Evolutionary conservation across 2,329 filamentous ascomycete species (phyloP).

Genomic region (Bipolaris sorokiniana): DNA sequence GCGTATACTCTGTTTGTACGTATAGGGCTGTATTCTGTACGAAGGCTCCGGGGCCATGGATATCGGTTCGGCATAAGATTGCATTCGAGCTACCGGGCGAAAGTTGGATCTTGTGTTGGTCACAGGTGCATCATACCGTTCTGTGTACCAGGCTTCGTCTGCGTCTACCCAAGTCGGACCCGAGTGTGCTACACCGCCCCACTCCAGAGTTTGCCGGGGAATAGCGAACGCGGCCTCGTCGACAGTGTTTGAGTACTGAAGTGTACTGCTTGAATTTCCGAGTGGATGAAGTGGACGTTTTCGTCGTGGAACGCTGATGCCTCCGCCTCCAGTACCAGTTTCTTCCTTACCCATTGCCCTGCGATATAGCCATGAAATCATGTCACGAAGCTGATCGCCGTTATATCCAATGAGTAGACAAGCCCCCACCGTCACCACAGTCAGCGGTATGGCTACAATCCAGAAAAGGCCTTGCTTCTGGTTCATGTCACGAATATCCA

Average conservation of each 20-base stretch:
- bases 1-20: not conserved
- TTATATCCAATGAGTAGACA: slow-evolving; percentile 40
- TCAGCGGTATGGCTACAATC: slow-evolving; percentile 42
- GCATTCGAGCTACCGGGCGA: not conserved
- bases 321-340: slow-evolving; percentile 17
- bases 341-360: slow-evolving; percentile 28
- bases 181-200: not conserved
- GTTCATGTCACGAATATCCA: slow-evolving; percentile 51
- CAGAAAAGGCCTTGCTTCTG: slow-evolving; percentile 51
- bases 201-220: slow-evolving; percentile 15
- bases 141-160: not conserved
- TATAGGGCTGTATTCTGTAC: not conserved
- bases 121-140: not conserved
- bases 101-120: not conserved
- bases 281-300: slow-evolving; percentile 22
- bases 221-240: slow-evolving; percentile 35
- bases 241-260: slow-evolving; percentile 19
- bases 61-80: not conserved
- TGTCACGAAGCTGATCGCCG: slow-evolving; percentile 34
- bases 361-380: slow-evolving; percentile 17
- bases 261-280: slow-evolving; percentile 13
- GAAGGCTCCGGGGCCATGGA: not conserved
- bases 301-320: slow-evolving; percentile 36
- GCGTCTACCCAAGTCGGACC: not conserved
- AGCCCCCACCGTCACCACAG: slow-evolving; percentile 30